These are phyloP conservation scores for Boletus holoroseus DNA, from an alignment of 1,284 basidiomycete species.

Conservation along the genomic window DNA sequence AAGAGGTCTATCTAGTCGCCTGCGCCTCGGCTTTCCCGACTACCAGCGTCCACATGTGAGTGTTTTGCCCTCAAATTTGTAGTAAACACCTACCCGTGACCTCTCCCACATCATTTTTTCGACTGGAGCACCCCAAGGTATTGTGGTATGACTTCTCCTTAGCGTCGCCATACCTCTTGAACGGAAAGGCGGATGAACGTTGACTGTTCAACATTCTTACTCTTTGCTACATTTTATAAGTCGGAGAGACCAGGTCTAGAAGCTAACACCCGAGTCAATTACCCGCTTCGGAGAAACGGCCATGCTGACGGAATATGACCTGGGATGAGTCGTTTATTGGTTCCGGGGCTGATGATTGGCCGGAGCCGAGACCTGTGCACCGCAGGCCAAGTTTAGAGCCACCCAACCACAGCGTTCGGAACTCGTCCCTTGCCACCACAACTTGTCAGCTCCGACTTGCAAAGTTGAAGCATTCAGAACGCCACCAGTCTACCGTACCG, in stretches of 20 bases:
- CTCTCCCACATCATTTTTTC: conserved; percentile 13
- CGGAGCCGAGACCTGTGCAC: not conserved
- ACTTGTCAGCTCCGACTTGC: too few species aligned
- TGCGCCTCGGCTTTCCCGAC: conserved; percentile 21
- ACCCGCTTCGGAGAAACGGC: not conserved
- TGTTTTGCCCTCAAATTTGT: too few species aligned
- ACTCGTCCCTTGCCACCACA: not conserved
- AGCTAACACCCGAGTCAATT: conserved; percentile 10
- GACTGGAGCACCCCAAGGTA: conserved; percentile 9
- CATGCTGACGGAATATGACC: conserved; percentile 8
- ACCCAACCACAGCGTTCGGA: not conserved
- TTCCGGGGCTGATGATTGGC: not conserved
- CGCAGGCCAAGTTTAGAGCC: too few species aligned
- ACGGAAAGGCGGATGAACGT: not conserved
- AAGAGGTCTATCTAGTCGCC: conserved; percentile 11
- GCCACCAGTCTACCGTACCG: not conserved
- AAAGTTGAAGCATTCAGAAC: not conserved
- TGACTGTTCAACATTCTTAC: not conserved
- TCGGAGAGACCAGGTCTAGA: not conserved
- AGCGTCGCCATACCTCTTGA: conserved; percentile 20
- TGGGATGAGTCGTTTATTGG: conserved; percentile 7
- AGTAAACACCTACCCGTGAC: conserved; percentile 12
- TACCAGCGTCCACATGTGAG: conserved; percentile 9
- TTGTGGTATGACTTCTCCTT: conserved; percentile 16
- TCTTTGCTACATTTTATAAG: conserved; percentile 15